A percentile compares a stretch with the other conserved stretches of the same genome.
These are phyloP conservation scores for Penicillium sp. DNA, from an alignment of 2,329 filamentous ascomycete species.

Conservation along the genomic window DNA sequence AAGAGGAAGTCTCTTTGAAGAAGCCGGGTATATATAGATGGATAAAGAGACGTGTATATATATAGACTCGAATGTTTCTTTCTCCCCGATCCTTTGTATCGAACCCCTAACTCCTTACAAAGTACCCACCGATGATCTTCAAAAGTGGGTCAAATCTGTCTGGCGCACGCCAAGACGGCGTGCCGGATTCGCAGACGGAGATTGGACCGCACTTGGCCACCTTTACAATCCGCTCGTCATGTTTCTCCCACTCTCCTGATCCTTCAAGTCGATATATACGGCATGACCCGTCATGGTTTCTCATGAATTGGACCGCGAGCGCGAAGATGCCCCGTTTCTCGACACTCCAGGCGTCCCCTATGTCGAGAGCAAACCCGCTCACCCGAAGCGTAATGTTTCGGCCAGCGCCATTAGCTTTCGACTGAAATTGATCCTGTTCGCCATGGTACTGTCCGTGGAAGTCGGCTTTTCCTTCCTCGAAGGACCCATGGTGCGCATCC, in stretches of 20 bases:
- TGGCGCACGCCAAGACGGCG: conserved; percentile 10
- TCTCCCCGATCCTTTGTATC: neutral
- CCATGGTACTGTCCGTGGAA: conserved; percentile 43
- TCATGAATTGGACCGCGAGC: conserved; percentile 27
- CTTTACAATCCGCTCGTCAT: neutral
- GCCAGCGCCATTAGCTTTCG: conserved; percentile 31
- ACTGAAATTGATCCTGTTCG: conserved; percentile 41
- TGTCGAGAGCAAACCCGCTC: neutral
- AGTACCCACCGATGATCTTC: too few species aligned
- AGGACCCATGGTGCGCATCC: conserved; percentile 47
- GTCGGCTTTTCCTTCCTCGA: conserved; percentile 44
- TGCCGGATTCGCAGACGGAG: conserved; percentile 17
- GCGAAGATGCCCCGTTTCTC: conserved; percentile 35
- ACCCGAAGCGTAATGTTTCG: conserved; percentile 9
- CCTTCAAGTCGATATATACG: conserved; percentile 8
- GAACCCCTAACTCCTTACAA: neutral
- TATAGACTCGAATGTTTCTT: neutral
- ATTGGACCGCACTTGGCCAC: conserved; percentile 13
- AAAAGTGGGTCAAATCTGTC: conserved; percentile 3
- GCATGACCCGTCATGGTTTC: conserved; percentile 23
- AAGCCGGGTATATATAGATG: conserved; percentile 56
- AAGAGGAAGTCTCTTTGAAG: conserved; percentile 69
- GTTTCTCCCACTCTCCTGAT: neutral
- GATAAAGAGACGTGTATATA: neutral
- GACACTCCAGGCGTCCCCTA: conserved; percentile 8